phyloP scores from a whole-genome alignment of 495 filamentous ascomycete species.

The Cudoniella acicularis region DNA sequence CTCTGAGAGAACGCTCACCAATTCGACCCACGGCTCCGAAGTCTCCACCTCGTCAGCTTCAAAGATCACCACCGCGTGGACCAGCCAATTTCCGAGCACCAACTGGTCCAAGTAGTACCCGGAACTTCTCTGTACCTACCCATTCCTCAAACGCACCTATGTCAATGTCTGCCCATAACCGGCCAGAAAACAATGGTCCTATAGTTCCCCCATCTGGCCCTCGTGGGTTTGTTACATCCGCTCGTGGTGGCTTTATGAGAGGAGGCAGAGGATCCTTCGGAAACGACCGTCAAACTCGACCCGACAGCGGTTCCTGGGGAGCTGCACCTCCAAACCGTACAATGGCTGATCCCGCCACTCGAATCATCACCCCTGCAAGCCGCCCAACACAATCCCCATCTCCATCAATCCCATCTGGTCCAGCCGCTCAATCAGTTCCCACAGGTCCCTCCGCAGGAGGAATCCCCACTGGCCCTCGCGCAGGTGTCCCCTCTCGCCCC shows the following conservation, averaged over 20 bases:
- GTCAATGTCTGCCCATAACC: conserved; percentile 14
- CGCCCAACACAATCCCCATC: conserved; percentile 14
- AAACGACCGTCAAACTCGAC: conserved; percentile 11
- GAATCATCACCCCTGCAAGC: not conserved
- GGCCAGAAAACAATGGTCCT: conserved; percentile 13
- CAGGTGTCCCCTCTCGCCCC: conserved; percentile 21
- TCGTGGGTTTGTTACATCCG: conserved; percentile 19
- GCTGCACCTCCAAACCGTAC: conserved; percentile 14
- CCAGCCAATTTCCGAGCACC: conserved; percentile 23
- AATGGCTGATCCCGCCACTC: conserved; percentile 1
- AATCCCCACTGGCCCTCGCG: conserved; percentile 27
- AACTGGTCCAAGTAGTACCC: conserved; percentile 19
- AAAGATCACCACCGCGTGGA: conserved; percentile 26
- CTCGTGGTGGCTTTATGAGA: conserved; percentile 12
- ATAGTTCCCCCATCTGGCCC: conserved; percentile 24
- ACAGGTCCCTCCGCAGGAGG: conserved; percentile 18
- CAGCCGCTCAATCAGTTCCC: conserved; percentile 8
- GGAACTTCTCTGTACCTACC: conserved; percentile 23
- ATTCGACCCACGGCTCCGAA: conserved; percentile 13
- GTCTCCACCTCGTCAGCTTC: conserved; percentile 26
- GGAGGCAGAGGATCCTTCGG: conserved; percentile 21
- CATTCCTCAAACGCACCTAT: not conserved
- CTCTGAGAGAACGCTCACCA: conserved; percentile 16
- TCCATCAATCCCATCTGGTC: conserved; percentile 14
- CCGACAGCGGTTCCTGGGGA: conserved; percentile 14